Evolutionary conservation across 257 asterid species (phyloP), one percentile per base, ranked within the genome.

Genomic region (Petunia secreta): DNA sequence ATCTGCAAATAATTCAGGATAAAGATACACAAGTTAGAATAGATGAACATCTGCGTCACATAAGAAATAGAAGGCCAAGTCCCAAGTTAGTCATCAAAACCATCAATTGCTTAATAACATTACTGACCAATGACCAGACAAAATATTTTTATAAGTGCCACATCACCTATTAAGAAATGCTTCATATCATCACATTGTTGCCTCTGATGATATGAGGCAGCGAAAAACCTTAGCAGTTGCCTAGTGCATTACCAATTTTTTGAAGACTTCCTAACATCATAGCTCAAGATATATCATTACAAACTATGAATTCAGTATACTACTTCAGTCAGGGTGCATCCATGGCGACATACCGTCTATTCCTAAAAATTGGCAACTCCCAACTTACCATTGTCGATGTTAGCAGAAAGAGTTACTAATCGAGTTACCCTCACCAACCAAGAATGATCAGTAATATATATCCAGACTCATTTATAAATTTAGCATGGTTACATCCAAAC

Each of bases 1-100:
- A 92, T 68, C 97, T 92, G 84, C 84, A 88, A 82, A 80, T 71
- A 69, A 77, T 73, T 73, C 77, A 66, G 44, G 43, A 69, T 46
- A 39, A 48, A 37, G 77, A 50, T 71, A 50, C 46, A 71, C 9
- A 60, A 80, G 62, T 69, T 36, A 81, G 75, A 46, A 54, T 46
- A 13, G 71, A 38, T 13, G 71, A 64, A 4, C 2, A 38, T 64
- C 71, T 64, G 25, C 48, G 10, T 46, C 71, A 63, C 25, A 38
- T 38, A 63, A 63, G 38, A 62, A 63, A 60, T 25, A n/a, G 58
- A 58, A 38, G 38, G 37, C 38, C 71, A 11, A 64, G 71, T 64
- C 48, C 48, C 48, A 11, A 3, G 16, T 64, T 65, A 65, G 73
- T 5, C 25, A 2, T 14, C 10, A 10, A 39, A 65, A 39, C 73